Conservation (phyloP, 768 basidiomycete species). For the Tulasnella sp. region DNA sequence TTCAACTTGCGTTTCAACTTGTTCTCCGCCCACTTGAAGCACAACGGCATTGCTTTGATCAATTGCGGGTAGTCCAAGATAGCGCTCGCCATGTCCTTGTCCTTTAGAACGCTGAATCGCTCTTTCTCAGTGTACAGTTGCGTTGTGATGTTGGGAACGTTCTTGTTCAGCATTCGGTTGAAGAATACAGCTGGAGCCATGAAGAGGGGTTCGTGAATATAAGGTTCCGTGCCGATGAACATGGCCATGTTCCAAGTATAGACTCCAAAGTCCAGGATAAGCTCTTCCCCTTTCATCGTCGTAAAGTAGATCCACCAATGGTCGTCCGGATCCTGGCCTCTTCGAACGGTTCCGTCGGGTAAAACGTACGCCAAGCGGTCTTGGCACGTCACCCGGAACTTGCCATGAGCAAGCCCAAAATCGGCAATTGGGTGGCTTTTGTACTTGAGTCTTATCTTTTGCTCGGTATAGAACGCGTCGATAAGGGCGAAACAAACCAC, state of each 20-base stretch:
- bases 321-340: slow-evolving; percentile 20
- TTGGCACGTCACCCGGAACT: slow-evolving; percentile 8
- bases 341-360: slow-evolving; percentile 13
- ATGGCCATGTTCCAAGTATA: slow-evolving; percentile 21
- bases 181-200: slow-evolving; percentile 22
- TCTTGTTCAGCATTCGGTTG: slow-evolving; percentile 5
- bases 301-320: slow-evolving; percentile 29
- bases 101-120: slow-evolving; percentile 9
- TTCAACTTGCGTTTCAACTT: slow-evolving; percentile 5
- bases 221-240: background rate
- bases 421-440: slow-evolving; percentile 20
- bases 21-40: slow-evolving; percentile 2
- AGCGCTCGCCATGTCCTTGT: slow-evolving; percentile 13
- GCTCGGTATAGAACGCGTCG: slow-evolving; percentile 4
- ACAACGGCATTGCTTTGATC: background rate
- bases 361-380: slow-evolving; percentile 19
- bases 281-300: slow-evolving; percentile 23
- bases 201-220: background rate
- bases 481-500: slow-evolving; percentile 10
- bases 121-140: slow-evolving; percentile 18
- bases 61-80: slow-evolving; percentile 5
- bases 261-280: slow-evolving; percentile 11
- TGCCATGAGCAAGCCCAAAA: slow-evolving; percentile 21
- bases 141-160: background rate
- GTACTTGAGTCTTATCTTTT: slow-evolving; percentile 21